phyloP scores from a whole-genome alignment of 495 filamentous ascomycete species.

The Rhypophila decipiens region DNA sequence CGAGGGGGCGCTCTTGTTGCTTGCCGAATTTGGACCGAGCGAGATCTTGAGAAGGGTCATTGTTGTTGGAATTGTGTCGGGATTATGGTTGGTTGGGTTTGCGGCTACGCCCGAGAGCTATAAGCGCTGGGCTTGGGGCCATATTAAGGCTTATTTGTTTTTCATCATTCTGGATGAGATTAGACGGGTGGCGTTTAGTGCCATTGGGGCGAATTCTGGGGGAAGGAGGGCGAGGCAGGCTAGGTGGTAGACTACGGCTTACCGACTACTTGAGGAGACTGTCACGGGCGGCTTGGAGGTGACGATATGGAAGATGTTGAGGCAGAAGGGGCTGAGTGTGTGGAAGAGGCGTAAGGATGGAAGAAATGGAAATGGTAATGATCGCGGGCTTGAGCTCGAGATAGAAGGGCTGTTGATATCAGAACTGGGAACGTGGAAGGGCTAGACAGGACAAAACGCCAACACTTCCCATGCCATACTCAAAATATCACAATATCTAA shows the following conservation, averaged over 20 bases:
- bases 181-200: constrained; percentile 1
- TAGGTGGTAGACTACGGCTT: not conserved
- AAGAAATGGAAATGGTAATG: too few species aligned
- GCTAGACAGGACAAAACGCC: too few species aligned
- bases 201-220: not conserved
- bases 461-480: too few species aligned
- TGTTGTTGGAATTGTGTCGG: not conserved
- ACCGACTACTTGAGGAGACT: too few species aligned
- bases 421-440: too few species aligned
- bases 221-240: constrained; percentile 1
- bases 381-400: too few species aligned
- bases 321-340: too few species aligned
- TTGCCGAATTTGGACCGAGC: constrained; percentile 8
- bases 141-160: constrained; percentile 15
- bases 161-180: constrained; percentile 13
- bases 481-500: too few species aligned
- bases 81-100: constrained; percentile 10
- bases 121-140: constrained; percentile 17
- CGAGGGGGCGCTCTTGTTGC: constrained; percentile 3
- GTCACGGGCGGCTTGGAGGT: too few species aligned
- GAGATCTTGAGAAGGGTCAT: constrained; percentile 9
- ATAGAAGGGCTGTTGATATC: too few species aligned
- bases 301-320: too few species aligned
- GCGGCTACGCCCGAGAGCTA: constrained; percentile 10
- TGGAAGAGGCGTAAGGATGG: too few species aligned